Base-by-base conservation (phyloP, 768 basidiomycete genomes). In the Mycena pura region DNA sequence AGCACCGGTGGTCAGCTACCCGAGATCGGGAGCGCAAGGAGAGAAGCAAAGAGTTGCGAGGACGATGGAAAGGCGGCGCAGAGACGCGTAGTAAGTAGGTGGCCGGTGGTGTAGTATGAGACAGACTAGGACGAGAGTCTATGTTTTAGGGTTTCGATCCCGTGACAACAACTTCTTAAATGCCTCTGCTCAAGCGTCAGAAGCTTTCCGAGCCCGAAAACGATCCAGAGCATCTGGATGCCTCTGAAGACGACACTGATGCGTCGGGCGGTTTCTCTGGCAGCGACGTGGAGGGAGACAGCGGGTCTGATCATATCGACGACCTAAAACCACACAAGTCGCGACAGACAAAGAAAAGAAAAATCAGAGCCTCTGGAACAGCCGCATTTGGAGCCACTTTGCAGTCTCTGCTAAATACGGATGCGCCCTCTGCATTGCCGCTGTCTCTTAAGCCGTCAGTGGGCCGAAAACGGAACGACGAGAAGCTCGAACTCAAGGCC, bases 401-500 rank as follows among this genome's bases (percentile, higher is more conserved):
- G 25, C 87, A 91, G 69, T 84, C 85, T 21, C 78, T 95, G 53
- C 80, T 95, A 52, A 80, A 80, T 60, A 94, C 93, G 25, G 80
- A 89, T 67, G 80, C 86, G 22, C 90, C 92, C 15, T 89, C 90
- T 9, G 72, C 82, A 9, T 73, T 86, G 40, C 93, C 92, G 0
- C 80, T 95, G 31, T 92, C 92, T 7, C 84, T 95, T 60, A 93
- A 90, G 71, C 90, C 92, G 11, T 90, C 90, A 3, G 78, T 89
- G 45, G 81, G 84, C 51, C 76, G 84, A 66, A 86, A 85, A 76
- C 84, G 81, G 43, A 91, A 90, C 64, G 89, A 92, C 64, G 86
- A 91, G 72, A 94, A 89, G 71, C 74, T 91, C 39, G 91, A 95
- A 71, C 73, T 76, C 58, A 84, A 83, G 69, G 92, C 91, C 2